Base-by-base conservation (phyloP, 495 filamentous ascomycete species). In the Baudoinia panamericana region DNA sequence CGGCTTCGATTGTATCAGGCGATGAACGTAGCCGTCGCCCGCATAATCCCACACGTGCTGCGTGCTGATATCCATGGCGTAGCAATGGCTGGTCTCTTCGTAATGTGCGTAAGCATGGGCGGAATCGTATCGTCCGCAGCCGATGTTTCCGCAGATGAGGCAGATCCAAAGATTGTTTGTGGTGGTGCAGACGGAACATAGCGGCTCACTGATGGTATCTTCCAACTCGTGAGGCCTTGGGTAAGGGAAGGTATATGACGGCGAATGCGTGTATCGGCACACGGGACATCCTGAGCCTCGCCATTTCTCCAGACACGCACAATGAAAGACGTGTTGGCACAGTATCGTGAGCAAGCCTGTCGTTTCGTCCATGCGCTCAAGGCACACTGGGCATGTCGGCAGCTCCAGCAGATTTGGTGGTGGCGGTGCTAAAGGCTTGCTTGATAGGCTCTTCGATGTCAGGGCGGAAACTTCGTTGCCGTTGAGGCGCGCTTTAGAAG, bases 21-120 rank as follows among this genome's bases (percentile, higher is more conserved):
- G 80, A 62, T 97, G 90, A 15, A 96, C 90, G 67, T 93, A 97
- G 46, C 76, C 79, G 52, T 97, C 92, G 24, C 81, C 82, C 0
- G 80, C 80, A 54, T 97, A 97, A 64, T 97, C 92, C 90, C 90
- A 97, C 4, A 97, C 84, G 43, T 88, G 81, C 56, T 97, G 88
- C 0, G 86, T 87, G 29, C 74, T 73, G 23, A 96, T 72, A 55
- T 97, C 92, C 63, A 97, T 79, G 33, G 85, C 82, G 55, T 92
- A 97, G 43, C 75, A 82, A 59, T 97, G 90, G 0, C 71, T 70
- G 2, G 83, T 92, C 32, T 82, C 70, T 63, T 93, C 84, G 69
- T 82, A 97, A 63, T 97, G 90, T 9, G 79, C 76, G 56, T 88
- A 94, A 22, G 90, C 90, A 57, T 97, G 90, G 2, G 84, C 92